Conservation (phyloP, 73 alveolate genomes). For the Blepharisma japonicum region DNA sequence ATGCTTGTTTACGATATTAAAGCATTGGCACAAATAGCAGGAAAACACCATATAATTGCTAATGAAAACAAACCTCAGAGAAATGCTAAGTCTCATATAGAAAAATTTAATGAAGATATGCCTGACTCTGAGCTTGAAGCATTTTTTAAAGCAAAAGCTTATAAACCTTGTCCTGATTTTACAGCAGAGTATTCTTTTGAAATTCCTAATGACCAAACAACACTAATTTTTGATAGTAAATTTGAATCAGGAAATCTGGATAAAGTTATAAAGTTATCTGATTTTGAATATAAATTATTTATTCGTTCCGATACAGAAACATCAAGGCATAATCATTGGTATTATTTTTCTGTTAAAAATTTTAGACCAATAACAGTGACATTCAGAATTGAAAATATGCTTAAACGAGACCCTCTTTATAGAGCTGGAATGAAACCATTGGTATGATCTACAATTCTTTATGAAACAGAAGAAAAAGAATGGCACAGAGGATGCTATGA, state of each 20-base stretch:
- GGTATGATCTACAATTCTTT: constrained; percentile 58
- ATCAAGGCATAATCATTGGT: constrained; percentile 98
- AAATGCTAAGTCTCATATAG: too few relatives aligned
- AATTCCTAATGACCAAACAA: constrained; percentile 40
- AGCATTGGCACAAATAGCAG: background rate
- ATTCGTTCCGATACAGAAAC: constrained; percentile 97
- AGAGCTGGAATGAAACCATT: constrained; percentile 88
- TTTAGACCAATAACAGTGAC: constrained; percentile 52
- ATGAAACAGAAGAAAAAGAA: constrained; percentile 39
- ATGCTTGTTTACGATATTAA: constrained; percentile 19
- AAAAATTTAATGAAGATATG: background rate
- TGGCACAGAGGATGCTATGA: constrained; percentile 89
- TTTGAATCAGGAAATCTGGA: constrained; percentile 22
- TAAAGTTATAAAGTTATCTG: constrained; percentile 5
- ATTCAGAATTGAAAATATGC: constrained; percentile 96
- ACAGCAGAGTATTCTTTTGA: background rate
- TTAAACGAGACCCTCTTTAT: constrained; percentile 94
- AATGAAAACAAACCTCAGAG: too few relatives aligned
- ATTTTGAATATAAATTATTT: constrained; percentile 84
- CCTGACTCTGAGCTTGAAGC: background rate
- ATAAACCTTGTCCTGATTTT: constrained; percentile 2
- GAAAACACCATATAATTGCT: too few relatives aligned
- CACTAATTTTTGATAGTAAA: constrained; percentile 35
- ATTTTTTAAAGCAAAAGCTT: background rate
- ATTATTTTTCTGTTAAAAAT: constrained; percentile 91